Evolutionary conservation across 805 yeast genomes (phyloP), one percentile per base, ranked within the genome.

Genomic region (Saturnispora diversa): DNA sequence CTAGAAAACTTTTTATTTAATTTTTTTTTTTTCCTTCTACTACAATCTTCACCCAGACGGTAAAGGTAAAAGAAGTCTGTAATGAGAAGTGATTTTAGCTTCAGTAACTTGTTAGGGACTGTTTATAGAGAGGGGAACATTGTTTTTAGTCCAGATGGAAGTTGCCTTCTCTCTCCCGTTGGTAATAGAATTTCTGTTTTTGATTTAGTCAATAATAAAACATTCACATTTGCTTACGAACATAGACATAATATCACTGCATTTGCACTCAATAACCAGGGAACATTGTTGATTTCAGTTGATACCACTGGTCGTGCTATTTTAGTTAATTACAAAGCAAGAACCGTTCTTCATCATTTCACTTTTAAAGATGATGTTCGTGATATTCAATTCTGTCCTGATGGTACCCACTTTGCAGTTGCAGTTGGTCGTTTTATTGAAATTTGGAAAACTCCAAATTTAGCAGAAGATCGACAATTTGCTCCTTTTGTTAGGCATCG

Each of bases 261-360:
- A 40, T 70, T 92, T 26, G 95, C 96, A 16, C 62, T 92, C 46
- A 92, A 88, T 55, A 74, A 71, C 30, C 95, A 85, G 53, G 85
- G 80, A 10, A 81, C 94, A 0, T 68, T 92, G 27, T 59, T 92
- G 54, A 53, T 92, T 12, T 74, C 94, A 2, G 84, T 90, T 1
- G 98, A 94, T 56, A 80, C 72, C 38, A 95, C 86, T 52, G 98
- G 98, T 0, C 72, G 97, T 50, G 97, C 95, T 15, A 86, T 92
- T 35, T 68, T 92, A 45, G 95, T 84, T 26, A 92, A 92, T 54
- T 88, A 82, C 55, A 72, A 71, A 31, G 72, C 94, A 19, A 72
- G 94, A 48, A 80, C 85, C 1, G 97, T 87, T 11, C 65, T 92
- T 45, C 95, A 92, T 58, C 94, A 92, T 62, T 87, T 92, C 70